These are phyloP conservation scores for Theobroma cacao DNA, from an alignment of 345 rosid genomes.

Conservation along the genomic window DNA sequence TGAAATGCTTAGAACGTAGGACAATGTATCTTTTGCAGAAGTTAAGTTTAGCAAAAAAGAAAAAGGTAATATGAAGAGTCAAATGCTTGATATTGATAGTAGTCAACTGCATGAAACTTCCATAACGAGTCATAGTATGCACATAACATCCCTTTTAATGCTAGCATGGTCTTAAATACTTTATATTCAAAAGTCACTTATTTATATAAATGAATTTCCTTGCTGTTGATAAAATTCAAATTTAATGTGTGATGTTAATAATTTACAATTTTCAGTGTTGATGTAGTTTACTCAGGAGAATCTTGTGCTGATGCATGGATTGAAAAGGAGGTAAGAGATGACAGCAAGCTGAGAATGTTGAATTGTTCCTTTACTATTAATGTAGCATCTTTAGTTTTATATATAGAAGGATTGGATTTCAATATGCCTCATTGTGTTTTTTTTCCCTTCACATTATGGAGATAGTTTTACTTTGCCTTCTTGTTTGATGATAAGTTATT, in stretches of 20 bases:
- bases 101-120: neutral
- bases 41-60: neutral
- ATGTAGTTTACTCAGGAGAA: constrained; percentile 74
- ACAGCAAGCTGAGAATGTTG: constrained; percentile 7
- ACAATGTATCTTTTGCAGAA: neutral
- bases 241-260: constrained; percentile 4
- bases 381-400: neutral
- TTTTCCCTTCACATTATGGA: neutral
- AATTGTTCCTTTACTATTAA: neutral
- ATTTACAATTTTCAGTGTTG: constrained; percentile 54
- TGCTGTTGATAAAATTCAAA: neutral
- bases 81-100: neutral
- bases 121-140: neutral
- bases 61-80: constrained; percentile 4
- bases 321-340: constrained; percentile 68
- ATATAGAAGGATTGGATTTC: neutral
- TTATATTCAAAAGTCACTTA: neutral
- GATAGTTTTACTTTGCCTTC: neutral
- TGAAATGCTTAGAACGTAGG: neutral
- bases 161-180: neutral
- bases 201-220: neutral
- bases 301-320: constrained; percentile 94
- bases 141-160: neutral
- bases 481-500: neutral
- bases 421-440: neutral